Base-by-base conservation (phyloP, 1,139 yeast species). In the Geotrichum australiense region DNA sequence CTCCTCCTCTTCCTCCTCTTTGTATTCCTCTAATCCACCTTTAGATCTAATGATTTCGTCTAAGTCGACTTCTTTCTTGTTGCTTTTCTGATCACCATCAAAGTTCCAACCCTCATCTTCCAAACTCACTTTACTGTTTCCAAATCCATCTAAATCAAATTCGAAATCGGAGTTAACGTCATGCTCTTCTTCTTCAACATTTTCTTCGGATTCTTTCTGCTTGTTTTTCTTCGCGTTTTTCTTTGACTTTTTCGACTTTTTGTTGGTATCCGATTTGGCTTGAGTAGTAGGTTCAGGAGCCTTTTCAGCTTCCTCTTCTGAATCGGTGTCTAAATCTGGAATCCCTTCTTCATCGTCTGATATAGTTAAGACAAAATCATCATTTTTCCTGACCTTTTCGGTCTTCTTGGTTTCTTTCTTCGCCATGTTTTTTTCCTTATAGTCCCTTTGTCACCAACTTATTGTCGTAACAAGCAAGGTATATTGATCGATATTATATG, bases 41-140 rank as follows among this genome's bases (percentile, higher is more conserved):
- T 61, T 58, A 62, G 89, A 74, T 65, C 81, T 77, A 53, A 87
- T 81, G 45, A 87, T 87, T 21, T 78, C 79, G 56, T 87, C 96
- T 52, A 87, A 69, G 65, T 86, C 93, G n/a, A 87, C 95, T 5
- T 48, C 53, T 24, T 43, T 55, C 14, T 50, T 53, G 18, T 57
- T 62, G 18, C 56, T 58, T 25, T 63, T 62, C n/a, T 63, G 47
- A 16, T 48, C 66, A 41, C 70, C 74, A 12, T 69, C 74, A 58
- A 85, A 84, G 52, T 85, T 87, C 96, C 96, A 87, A 3, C 94
- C 95, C 37, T 76, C 77, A 14, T 64, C 67, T 6, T 35, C 46
- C 12, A 37, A 23, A n/a, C 29, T 22, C 3, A 67, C 57, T 2
- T 67, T 56, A 1, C 70, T 59, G 24, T 72, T 78, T 30, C 69